A percentile compares a stretch with the other conserved stretches of the same genome.
Conservation (phyloP, 139 green algal species). For the Chlorella sp. region DNA sequence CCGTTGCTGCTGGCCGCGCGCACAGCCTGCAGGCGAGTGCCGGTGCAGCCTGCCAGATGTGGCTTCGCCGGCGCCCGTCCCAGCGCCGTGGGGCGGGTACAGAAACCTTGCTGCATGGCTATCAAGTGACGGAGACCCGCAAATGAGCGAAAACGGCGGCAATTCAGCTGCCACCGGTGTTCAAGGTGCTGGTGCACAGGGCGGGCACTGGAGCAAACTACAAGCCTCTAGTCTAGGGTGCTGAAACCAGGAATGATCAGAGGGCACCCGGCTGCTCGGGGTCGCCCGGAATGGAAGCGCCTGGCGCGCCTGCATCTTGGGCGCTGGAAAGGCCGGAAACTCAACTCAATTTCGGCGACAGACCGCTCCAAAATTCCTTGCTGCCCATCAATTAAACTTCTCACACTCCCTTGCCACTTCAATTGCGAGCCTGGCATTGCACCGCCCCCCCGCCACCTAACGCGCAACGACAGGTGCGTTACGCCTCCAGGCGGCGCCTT, state of each 20-base stretch:
- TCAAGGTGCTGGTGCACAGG: neutral
- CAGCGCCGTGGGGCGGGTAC: too few relatives aligned
- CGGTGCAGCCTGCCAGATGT: neutral
- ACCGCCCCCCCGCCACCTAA: too few relatives aligned
- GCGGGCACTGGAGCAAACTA: neutral
- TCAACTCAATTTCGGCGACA: neutral
- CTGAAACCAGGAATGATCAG: neutral
- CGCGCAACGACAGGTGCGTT: too few relatives aligned
- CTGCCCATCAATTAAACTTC: too few relatives aligned
- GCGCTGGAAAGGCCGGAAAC: neutral
- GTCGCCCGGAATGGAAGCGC: neutral
- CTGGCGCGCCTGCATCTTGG: too few relatives aligned
- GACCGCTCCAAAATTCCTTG: neutral
- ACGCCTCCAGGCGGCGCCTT: too few relatives aligned
- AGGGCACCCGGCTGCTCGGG: neutral
- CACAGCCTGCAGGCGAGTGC: neutral
- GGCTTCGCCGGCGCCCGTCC: too few relatives aligned
- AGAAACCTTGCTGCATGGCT: neutral
- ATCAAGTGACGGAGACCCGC: neutral
- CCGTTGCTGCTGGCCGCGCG: neutral
- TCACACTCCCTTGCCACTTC: too few relatives aligned
- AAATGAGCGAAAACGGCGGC: neutral
- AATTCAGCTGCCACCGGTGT: neutral
- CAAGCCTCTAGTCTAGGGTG: too few relatives aligned
- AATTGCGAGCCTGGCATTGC: too few relatives aligned